Conservation (phyloP, 257 asterid species). For the Gardenia jasminoides region DNA sequence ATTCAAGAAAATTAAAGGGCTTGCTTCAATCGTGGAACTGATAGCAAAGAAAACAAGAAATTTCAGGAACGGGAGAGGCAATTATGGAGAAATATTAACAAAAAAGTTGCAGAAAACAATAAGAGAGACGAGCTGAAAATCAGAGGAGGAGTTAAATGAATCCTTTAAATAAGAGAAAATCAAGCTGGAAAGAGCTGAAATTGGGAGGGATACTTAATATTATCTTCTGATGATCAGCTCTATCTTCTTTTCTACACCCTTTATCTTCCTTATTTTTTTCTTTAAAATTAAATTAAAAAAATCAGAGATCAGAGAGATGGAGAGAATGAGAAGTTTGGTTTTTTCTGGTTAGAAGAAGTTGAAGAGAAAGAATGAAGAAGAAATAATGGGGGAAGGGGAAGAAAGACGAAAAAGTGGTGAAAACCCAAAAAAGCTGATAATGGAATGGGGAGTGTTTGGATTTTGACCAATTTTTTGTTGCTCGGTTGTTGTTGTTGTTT, state of each 20-base stretch:
- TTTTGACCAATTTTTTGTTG: background rate
- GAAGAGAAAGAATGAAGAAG: background rate
- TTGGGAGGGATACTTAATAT: background rate
- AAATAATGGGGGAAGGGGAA: background rate
- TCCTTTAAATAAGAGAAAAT: background rate
- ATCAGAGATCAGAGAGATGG: background rate
- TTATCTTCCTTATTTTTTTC: background rate
- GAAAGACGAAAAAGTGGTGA: background rate
- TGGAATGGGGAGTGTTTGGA: background rate
- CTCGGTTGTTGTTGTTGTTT: background rate
- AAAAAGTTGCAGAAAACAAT: background rate
- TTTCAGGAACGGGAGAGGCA: background rate
- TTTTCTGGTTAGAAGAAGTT: background rate
- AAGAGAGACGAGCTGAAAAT: background rate
- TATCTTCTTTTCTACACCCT: too few species aligned
- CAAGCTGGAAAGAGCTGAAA: slow-evolving; percentile 7
- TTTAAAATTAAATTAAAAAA: background rate
- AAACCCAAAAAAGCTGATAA: background rate
- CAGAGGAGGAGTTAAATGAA: background rate
- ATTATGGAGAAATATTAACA: background rate
- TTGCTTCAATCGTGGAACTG: background rate
- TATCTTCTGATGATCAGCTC: slow-evolving; percentile 1
- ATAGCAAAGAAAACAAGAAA: background rate
- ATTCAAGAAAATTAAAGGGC: slow-evolving; percentile 3
- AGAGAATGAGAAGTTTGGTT: slow-evolving; percentile 14